These are phyloP conservation scores for Tetrapyrgos nigripes DNA, from an alignment of 1,284 basidiomycete genomes.

Conservation along the genomic window DNA sequence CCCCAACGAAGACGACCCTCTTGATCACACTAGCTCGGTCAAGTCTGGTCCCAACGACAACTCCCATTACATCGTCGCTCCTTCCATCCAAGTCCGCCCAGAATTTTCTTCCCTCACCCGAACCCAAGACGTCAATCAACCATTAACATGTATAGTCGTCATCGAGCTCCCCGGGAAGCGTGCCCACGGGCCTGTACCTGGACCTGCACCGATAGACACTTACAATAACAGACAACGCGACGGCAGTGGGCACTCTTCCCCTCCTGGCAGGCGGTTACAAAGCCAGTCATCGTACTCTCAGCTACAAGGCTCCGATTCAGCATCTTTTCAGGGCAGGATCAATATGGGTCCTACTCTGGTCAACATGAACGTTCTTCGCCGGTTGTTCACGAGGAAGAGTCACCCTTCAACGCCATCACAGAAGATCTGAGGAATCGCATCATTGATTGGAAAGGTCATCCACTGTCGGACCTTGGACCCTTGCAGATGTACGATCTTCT, in stretches of 20 bases:
- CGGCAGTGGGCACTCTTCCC: conserved; percentile 24
- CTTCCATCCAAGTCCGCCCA: conserved; percentile 87
- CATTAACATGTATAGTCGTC: conserved; percentile 89
- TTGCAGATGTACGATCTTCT: conserved; percentile 93
- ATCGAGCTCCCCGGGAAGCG: conserved; percentile 87
- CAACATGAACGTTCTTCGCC: conserved; percentile 1
- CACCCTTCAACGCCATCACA: conserved; percentile 77
- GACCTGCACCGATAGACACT: conserved; percentile 59
- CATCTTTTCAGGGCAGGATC: conserved; percentile 7
- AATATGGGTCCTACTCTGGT: neutral
- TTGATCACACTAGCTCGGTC: conserved; percentile 64
- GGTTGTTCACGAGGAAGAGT: conserved; percentile 17
- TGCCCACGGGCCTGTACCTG: conserved; percentile 58
- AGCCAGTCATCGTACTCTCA: neutral
- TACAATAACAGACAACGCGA: conserved; percentile 41
- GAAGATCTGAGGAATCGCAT: conserved; percentile 89
- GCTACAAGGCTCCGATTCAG: conserved; percentile 5
- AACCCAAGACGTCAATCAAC: conserved; percentile 74
- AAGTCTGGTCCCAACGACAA: conserved; percentile 56
- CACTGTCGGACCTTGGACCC: conserved; percentile 84
- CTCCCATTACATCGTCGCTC: conserved; percentile 79
- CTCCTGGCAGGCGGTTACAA: conserved; percentile 23
- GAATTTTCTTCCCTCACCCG: conserved; percentile 87
- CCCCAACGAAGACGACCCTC: conserved; percentile 81
- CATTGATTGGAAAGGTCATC: conserved; percentile 94